Base-by-base conservation (phyloP, 306 rosid genomes). In the Cicer arietinum region DNA sequence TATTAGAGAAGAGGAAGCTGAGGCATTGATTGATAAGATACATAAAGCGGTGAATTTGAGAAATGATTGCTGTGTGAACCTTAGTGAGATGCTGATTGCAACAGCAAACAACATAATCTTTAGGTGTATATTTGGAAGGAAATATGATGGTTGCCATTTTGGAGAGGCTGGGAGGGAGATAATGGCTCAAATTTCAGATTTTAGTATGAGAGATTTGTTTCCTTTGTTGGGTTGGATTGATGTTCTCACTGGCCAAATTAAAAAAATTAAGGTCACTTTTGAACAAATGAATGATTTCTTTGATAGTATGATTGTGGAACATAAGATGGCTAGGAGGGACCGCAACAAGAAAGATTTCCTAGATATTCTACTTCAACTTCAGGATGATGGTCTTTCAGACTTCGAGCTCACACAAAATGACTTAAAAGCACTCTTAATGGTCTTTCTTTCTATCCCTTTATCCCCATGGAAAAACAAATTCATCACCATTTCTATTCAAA, bases 381-480 rank as follows among this genome's bases (percentile, higher is more conserved):
- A 81, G 14, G 67, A 58, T 1, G 50, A 18, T 69, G 79, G 59
- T 6, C 61, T 0, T 71, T 65, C 50, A 14, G 83, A 64, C 48
- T 77, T 74, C 1, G 42, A 78, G 37, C 85, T 76, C 69, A 62
- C 69, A 10, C 13, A 17, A n/a, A 77, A 71, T 67, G 76, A 79
- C 80, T 43, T 82, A 64, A 85, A 85, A 76, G 82, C 82, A 8
- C 4, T 85, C 44, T 0, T 85, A n/a, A 7, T 57, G 86, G 86
- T 85, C 3, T 48, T 7, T 56, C 43, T 71, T 14, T 71, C 60
- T 43, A 39, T 40, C 52, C 69, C 10, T 67, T 7, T 66, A 0
- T 66, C 16, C 8, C 7, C 51, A 6, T 67, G 11, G 39, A 62
- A 62, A 13, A 63, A 6, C 12, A 63, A 40, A 63, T 40, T 9